Evolutionary conservation across 2,329 filamentous ascomycete genomes (phyloP), one percentile per base, ranked within the genome.

Genomic region (Scytalidium sp.): DNA sequence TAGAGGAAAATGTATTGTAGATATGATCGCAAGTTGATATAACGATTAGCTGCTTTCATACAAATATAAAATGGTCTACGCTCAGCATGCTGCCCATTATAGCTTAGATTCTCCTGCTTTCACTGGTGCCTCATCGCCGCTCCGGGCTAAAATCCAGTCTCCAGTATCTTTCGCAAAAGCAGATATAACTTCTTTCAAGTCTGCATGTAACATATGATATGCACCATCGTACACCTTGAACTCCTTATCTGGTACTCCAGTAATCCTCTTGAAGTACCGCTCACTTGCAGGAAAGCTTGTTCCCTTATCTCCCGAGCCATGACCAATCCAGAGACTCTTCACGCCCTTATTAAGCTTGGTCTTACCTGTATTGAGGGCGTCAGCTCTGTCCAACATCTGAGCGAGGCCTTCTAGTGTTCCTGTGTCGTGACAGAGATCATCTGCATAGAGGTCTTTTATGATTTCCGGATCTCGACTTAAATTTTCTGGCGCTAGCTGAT

Each of bases 371-470:
- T 80, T 70, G 53, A 96, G 69, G 47, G 75, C 75, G 4, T 70
- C 70, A 1, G 85, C 85, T 21, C 92, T 80, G 65, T 95, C 89
- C 56, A 97, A 71, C 78, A 96, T 78, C 0, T 81, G 85, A 0
- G 87, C 79, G 27, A 96, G 66, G 1, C 88, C 88, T 66, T 92
- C 85, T n/a, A 96, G 75, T 6, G 92, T 96, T 29, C 90, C 92
- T 2, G 84, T 93, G 67, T 93, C 79, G 69, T 96, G 91, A 67
- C 85, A 83, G 46, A 96, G 74, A 45, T 75, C 64, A 67, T 97
- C 92, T 23, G 80, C 76, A 2, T 72, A 70, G 56, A 88, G 78
- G 21, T 74, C 76, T 60, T 80, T 73, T 47, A 80, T 76, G 2
- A 89, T 80, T 19, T 71, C 80, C 20, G 78, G 73, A 67, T 93